Base-by-base conservation (phyloP, 1,139 yeast species). In the Saccharomyces hybrid region DNA sequence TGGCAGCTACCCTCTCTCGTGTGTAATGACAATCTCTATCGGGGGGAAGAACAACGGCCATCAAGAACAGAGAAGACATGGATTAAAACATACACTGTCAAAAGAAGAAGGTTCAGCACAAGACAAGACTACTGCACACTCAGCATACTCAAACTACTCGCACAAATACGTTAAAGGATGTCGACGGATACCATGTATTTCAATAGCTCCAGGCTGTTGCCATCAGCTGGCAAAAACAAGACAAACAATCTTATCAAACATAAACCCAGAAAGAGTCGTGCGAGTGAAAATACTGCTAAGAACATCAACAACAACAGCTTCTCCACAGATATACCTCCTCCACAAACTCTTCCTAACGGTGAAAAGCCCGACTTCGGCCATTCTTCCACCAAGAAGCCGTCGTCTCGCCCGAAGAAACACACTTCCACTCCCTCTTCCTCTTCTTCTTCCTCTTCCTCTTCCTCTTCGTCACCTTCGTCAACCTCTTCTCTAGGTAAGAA, bases 131-230 rank as follows among this genome's bases (percentile, higher is more conserved):
- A 38, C 8, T 9, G 8, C 11, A 16, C 44, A 16, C 44, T 34
- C 24, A 38, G 44, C 44, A 9, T 7, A 38, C 2, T 32, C 47
- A 28, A n/a, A 12, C 4, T 42, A 24, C 27, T 19, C 48, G 12
- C 29, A 24, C 31, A 24, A 46, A 24, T 27, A 46, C 28, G n/a
- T 21, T 21, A 8, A 34, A 32, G 14, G 6, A 67, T 68, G 71
- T 66, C 70, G 14, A 60, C 67, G 16, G 71, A 68, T 62, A 66
- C 71, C 31, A 66, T 62, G 69, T 67, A 66, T 55, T 58, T 67
- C 54, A 66, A 67, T 50, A 68, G 69, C 56, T 63, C 71, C 32
- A 59, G 69, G 55, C 57, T 66, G 61, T 52, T 67, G 57, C 62
- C 64, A 14, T 54, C 66, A n/a, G 60, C 63, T 26, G 58, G 67